phyloP scores from a whole-genome alignment of 768 basidiomycete genomes.

The Tulasnella sp. region DNA sequence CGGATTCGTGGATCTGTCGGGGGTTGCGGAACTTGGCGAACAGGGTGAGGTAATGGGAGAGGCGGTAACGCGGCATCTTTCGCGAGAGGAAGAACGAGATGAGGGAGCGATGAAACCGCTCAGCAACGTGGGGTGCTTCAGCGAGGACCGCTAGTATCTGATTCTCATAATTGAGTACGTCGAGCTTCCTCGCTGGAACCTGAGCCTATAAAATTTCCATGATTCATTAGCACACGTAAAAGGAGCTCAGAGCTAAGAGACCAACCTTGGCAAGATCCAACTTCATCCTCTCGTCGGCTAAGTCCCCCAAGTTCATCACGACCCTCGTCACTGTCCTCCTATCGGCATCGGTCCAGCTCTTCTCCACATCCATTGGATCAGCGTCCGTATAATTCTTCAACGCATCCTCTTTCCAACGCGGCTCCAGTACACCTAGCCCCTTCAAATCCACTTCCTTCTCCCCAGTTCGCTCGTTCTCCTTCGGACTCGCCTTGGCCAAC shows the following conservation, averaged over 20 bases:
- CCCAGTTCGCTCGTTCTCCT: constrained; percentile 13
- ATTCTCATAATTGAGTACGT: constrained; percentile 61
- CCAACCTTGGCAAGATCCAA: constrained; percentile 29
- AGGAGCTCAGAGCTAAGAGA: neutral
- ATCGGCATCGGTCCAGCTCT: constrained; percentile 65
- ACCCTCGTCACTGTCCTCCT: constrained; percentile 47
- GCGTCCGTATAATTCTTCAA: neutral
- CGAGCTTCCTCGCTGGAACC: constrained; percentile 43
- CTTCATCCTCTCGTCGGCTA: constrained; percentile 19
- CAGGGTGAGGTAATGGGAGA: constrained; percentile 67
- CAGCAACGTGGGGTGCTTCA: constrained; percentile 59
- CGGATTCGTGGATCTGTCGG: constrained; percentile 67
- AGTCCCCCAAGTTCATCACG: constrained; percentile 38
- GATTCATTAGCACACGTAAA: neutral
- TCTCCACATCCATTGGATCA: constrained; percentile 49
- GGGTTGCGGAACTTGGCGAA: constrained; percentile 89
- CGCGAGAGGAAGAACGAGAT: constrained; percentile 65
- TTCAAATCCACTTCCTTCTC: neutral
- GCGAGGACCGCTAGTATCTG: constrained; percentile 65
- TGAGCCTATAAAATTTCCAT: constrained; percentile 24
- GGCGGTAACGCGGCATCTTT: constrained; percentile 37
- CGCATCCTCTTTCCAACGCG: neutral
- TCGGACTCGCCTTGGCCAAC: constrained; percentile 25
- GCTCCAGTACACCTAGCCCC: neutral
- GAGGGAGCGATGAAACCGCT: constrained; percentile 80